Evolutionary conservation across 768 basidiomycete genomes (phyloP).

Genomic region (Phylloporus rhodoxanthus): DNA sequence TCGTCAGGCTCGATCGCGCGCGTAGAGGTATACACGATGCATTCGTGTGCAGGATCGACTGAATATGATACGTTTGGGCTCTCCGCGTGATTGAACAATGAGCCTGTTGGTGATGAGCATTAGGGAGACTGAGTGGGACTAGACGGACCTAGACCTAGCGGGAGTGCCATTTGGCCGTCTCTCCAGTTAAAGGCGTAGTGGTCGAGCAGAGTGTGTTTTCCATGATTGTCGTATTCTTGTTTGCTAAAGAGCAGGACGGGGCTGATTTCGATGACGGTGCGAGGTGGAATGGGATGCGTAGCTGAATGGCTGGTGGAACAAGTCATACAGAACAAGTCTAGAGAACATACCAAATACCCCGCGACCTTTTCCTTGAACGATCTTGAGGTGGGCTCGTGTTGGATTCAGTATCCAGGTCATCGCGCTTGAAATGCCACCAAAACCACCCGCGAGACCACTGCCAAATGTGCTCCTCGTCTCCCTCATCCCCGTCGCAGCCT

Average conservation of each 20-base stretch:
- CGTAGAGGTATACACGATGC: constrained; percentile 57
- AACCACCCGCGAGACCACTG: constrained; percentile 42
- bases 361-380: constrained; percentile 46
- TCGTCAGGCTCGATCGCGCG: constrained; percentile 52
- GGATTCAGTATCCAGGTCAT: constrained; percentile 35
- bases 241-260: constrained; percentile 75
- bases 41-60: constrained; percentile 46
- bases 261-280: constrained; percentile 73
- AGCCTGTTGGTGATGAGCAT: constrained; percentile 43
- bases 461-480: constrained; percentile 48
- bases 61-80: constrained; percentile 65
- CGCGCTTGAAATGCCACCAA: constrained; percentile 21
- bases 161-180: constrained; percentile 70
- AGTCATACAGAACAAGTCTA: not conserved
- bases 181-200: constrained; percentile 75
- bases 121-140: not conserved
- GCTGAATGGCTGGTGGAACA: constrained; percentile 29
- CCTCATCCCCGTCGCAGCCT: constrained; percentile 60
- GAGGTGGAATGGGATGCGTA: constrained; percentile 33
- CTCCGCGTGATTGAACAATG: constrained; percentile 74
- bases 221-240: constrained; percentile 64
- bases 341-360: constrained; percentile 54
- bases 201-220: constrained; percentile 59
- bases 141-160: constrained; percentile 64
- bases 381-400: constrained; percentile 44